Evolutionary conservation across 75 land plant species (phyloP), one percentile per base, ranked within the genome.

Genomic region (Ceratopteris richardii): DNA sequence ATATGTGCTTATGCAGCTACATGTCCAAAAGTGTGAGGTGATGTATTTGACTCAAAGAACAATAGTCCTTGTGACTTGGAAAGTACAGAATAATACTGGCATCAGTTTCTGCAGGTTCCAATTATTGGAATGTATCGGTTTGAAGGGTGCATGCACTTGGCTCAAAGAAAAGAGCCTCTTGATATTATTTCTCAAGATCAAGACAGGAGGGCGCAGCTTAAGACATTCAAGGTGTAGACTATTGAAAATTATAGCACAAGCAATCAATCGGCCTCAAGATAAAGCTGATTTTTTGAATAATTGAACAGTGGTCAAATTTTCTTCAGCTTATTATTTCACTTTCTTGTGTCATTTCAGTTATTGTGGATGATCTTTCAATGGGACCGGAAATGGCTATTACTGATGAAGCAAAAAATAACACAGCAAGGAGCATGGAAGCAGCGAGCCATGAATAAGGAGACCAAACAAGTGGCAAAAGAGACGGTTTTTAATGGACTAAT

Each of bases 61-160:
- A n/a, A n/a, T n/a, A n/a, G n/a, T n/a, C n/a, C n/a, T n/a, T n/a
- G n/a, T n/a, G n/a, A n/a, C n/a, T n/a, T n/a, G n/a, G n/a, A n/a
- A n/a, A n/a, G n/a, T n/a, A n/a, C n/a, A n/a, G n/a, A n/a, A n/a
- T n/a, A n/a, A n/a, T 12, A 7, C 1, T 31, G 13, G 24, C 29
- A 57, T 27, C 0, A 10, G 48, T 61, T 33, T 37, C 46, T 57
- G 31, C 61, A 93, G 98, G 66, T 93, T 42, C 90, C 96, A 14
- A 85, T 82, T 48, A 85, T 93, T 71, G 80, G 80, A 4, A 93
- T 85, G 85, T 93, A 93, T 61, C 75, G 96, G 20, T 85, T 78
- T 65, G 90, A 93, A 50, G 62, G 69, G 21, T 79, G 83, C 58
- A 54, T 53, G 7, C 81, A 79, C 42, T 58, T 93, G 12, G 56